phyloP scores from a whole-genome alignment of 148 eudicot species.

The Vaccinium myrtillus region DNA sequence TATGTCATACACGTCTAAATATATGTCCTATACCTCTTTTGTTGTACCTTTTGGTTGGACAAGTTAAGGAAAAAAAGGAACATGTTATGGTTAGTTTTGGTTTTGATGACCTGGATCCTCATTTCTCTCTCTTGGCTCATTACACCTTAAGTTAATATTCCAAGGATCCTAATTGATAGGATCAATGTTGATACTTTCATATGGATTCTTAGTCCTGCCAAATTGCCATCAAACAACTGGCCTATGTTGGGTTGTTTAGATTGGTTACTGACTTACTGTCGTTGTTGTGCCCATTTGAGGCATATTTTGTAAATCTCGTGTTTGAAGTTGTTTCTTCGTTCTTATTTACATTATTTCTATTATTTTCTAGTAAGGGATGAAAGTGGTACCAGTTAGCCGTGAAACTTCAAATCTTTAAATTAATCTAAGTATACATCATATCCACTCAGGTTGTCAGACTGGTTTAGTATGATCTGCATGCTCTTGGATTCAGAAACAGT shows the following conservation, averaged over 20 bases:
- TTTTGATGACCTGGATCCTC: too few species aligned
- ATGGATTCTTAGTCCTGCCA: not conserved
- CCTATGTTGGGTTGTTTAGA: not conserved
- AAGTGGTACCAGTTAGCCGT: not conserved
- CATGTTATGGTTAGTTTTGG: not conserved
- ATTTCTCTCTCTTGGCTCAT: too few species aligned
- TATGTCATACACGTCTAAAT: too few species aligned
- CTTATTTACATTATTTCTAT: not conserved
- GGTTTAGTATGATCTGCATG: constrained; percentile 12
- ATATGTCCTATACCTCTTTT: too few species aligned
- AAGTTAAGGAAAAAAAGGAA: not conserved
- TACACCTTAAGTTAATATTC: not conserved
- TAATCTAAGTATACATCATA: not conserved
- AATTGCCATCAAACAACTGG: not conserved
- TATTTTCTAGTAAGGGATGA: not conserved
- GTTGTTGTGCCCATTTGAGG: not conserved
- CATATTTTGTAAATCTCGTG: not conserved
- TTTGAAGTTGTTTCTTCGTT: not conserved
- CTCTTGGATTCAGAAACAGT: not conserved
- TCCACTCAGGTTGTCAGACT: not conserved
- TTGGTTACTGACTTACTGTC: not conserved
- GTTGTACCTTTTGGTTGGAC: not conserved
- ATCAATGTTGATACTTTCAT: not conserved
- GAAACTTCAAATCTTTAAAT: not conserved
- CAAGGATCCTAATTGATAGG: not conserved